A percentile compares a stretch with the other conserved stretches of the same genome.
Conservation (phyloP, 2,329 filamentous ascomycete genomes). For the Nemania sp. region DNA sequence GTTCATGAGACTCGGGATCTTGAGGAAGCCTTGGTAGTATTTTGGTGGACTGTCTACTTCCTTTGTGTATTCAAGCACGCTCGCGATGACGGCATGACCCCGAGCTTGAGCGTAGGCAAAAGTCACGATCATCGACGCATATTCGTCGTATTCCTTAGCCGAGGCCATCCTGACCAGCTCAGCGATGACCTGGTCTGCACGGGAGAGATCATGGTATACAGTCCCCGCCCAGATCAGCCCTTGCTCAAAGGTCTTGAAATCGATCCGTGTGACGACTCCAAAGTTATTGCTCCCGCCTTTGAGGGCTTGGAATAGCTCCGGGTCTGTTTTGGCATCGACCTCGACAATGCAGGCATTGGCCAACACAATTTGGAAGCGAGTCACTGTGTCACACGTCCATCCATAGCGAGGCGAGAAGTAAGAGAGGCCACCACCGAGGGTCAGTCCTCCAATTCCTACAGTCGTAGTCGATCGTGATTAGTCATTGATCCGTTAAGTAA, state of each 20-base stretch:
- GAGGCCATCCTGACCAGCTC: too few relatives aligned
- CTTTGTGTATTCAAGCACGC: not conserved
- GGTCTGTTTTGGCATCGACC: conserved; percentile 14
- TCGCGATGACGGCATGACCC: not conserved
- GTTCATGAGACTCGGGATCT: not conserved
- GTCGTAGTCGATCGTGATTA: not conserved
- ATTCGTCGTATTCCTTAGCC: too few relatives aligned
- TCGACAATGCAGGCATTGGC: not conserved
- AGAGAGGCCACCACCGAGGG: conserved; percentile 13
- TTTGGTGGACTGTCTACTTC: not conserved
- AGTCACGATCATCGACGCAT: too few relatives aligned
- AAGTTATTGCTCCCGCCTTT: not conserved
- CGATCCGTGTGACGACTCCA: not conserved
- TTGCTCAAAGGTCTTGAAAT: not conserved
- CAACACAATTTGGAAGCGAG: conserved; percentile 19
- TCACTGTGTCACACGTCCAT: conserved; percentile 20
- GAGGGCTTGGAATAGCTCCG: conserved; percentile 25
- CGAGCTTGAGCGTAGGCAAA: too few relatives aligned
- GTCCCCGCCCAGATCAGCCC: not conserved
- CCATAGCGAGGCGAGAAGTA: conserved; percentile 16
- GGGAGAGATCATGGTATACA: too few relatives aligned
- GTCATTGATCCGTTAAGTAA: too few relatives aligned
- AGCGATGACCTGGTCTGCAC: too few relatives aligned
- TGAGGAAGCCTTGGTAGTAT: not conserved
- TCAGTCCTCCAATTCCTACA: conserved; percentile 13